Evolutionary conservation across 805 yeast genomes (phyloP).

Genomic region (Candida sphagnicola): DNA sequence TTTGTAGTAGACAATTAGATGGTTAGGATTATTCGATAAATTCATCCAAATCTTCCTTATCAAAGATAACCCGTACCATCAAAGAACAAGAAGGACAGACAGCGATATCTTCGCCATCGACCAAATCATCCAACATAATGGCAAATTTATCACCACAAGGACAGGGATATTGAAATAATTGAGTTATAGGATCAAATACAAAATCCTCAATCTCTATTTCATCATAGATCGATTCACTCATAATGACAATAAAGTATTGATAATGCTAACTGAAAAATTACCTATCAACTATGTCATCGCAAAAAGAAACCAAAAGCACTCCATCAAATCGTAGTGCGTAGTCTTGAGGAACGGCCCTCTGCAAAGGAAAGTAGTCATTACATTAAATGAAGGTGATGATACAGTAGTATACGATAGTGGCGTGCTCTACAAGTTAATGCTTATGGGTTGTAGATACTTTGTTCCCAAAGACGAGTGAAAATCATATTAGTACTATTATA

Average conservation of each 20-base stretch:
- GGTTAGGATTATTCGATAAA: constrained; percentile 34
- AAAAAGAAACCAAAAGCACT: background rate
- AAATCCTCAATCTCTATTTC: constrained; percentile 97
- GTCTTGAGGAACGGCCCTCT: too few species aligned
- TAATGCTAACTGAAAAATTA: too few species aligned
- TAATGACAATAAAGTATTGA: background rate
- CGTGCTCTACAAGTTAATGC: too few species aligned
- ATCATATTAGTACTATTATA: too few species aligned
- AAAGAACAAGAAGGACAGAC: constrained; percentile 95
- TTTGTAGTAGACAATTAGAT: too few species aligned
- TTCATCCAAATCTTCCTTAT: constrained; percentile 52
- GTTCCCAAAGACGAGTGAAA: too few species aligned
- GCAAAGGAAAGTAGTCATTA: too few species aligned
- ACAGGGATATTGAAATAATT: constrained; percentile 89
- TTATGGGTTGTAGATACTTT: too few species aligned
- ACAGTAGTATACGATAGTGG: too few species aligned
- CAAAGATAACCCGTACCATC: constrained; percentile 89
- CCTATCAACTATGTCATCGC: background rate
- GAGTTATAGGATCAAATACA: constrained; percentile 80
- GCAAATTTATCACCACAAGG: constrained; percentile 98
- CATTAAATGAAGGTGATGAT: too few species aligned
- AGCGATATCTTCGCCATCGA: constrained; percentile 90
- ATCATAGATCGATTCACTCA: constrained; percentile 50
- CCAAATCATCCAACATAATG: constrained; percentile 75
- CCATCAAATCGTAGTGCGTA: too few species aligned